A percentile compares a stretch with the other conserved stretches of the same genome.
These are phyloP conservation scores for Maudiozyma turicensis DNA, from an alignment of 805 yeast genomes.

Conservation along the genomic window DNA sequence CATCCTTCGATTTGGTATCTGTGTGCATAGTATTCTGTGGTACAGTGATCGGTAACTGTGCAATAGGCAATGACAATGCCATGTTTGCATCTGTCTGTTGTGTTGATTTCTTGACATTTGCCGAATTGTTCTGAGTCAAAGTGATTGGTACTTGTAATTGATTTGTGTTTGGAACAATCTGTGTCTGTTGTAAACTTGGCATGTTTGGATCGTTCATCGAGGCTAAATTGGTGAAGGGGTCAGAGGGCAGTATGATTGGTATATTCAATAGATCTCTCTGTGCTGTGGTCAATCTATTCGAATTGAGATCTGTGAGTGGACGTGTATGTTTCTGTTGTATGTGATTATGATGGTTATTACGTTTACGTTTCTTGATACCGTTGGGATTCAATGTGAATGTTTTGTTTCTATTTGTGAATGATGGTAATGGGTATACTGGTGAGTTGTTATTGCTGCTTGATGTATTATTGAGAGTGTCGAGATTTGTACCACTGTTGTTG, in stretches of 20 bases:
- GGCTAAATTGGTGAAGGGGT: neutral
- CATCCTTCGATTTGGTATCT: neutral
- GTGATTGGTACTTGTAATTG: neutral
- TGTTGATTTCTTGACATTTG: neutral
- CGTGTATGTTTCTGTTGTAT: neutral
- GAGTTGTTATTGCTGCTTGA: neutral
- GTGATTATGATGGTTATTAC: neutral
- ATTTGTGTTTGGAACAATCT: too few relatives aligned
- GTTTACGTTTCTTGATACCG: constrained; percentile 24
- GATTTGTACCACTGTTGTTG: neutral
- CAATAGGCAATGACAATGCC: neutral
- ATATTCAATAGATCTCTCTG: neutral
- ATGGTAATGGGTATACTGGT: neutral
- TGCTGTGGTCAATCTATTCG: neutral
- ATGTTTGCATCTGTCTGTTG: neutral
- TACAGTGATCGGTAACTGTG: neutral
- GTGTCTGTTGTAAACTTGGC: neutral
- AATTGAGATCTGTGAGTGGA: neutral
- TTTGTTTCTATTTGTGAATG: constrained; percentile 4
- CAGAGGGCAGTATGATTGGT: neutral
- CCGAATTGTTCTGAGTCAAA: neutral
- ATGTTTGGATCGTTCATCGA: neutral
- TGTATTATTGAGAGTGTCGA: neutral
- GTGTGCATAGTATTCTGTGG: neutral
- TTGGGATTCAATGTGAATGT: constrained; percentile 26